A percentile compares a stretch with the other conserved stretches of the same genome.
These are phyloP conservation scores for Nakaseomyces bracarensis DNA, from an alignment of 1,139 yeast species.

Conservation along the genomic window DNA sequence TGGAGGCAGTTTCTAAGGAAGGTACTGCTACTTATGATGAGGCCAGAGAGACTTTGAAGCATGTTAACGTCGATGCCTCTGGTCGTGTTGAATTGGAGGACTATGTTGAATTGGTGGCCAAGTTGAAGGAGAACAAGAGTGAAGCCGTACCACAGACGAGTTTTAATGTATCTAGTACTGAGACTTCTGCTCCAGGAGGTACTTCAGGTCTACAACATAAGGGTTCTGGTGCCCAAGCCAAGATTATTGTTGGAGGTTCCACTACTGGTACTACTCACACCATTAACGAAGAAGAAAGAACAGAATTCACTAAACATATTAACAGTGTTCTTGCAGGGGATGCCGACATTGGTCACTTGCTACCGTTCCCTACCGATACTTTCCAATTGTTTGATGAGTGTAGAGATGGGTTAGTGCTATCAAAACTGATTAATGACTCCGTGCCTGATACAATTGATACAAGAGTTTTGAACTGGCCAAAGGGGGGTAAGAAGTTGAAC, in stretches of 20 bases:
- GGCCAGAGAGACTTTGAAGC: constrained; percentile 86
- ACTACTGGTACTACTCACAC: constrained; percentile 94
- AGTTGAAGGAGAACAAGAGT: constrained; percentile 43
- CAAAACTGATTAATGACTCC: constrained; percentile 90
- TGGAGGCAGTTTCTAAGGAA: constrained; percentile 69
- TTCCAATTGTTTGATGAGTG: constrained; percentile 96
- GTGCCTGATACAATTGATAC: constrained; percentile 98
- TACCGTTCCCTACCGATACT: constrained; percentile 90
- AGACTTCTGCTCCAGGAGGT: constrained; percentile 22
- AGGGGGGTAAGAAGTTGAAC: constrained; percentile 73
- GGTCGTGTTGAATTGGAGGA: constrained; percentile 97
- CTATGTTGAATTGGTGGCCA: constrained; percentile 77
- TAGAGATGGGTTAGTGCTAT: constrained; percentile 86
- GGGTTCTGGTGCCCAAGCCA: constrained; percentile 46
- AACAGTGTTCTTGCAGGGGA: constrained; percentile 91
- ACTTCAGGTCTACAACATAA: constrained; percentile 39
- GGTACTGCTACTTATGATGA: constrained; percentile 85
- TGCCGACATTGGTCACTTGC: constrained; percentile 67
- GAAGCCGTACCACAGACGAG: constrained; percentile 33
- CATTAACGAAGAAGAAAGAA: constrained; percentile 92
- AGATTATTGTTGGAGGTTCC: constrained; percentile 75
- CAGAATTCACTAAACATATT: constrained; percentile 92
- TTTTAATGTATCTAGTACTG: constrained; percentile 17
- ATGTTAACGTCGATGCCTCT: constrained; percentile 88
- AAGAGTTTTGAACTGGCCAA: constrained; percentile 86